Base-by-base conservation (phyloP, 768 basidiomycete genomes). In the Scleroderma bovista region DNA sequence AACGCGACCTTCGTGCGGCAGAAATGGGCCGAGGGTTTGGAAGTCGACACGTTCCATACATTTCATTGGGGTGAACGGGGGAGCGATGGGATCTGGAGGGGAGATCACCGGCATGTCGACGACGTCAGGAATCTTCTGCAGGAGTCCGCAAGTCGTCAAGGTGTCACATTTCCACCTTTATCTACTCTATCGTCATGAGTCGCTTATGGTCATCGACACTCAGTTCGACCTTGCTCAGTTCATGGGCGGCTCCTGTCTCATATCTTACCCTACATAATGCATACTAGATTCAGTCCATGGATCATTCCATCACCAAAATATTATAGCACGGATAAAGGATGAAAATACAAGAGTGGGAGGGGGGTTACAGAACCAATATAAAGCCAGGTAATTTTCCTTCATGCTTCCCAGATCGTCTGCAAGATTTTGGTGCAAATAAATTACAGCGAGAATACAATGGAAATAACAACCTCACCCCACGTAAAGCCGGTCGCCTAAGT, bases 21-120 rank as follows among this genome's bases (percentile, higher is more conserved):
- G 40, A 68, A 73, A 47, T 78, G 77, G 77, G 58, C 54, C 0
- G 60, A 70, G 48, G 76, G 75, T 1, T 69, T 61, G 47, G 76
- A 77, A 48, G 76, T 78, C 16, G 77, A 77, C 51, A 73, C 76
- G 9, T 77, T 78, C 57, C 76, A 78, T 51, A 68, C 73, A 0
- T 78, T 76, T 50, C 73, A 75, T 53, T 77, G 77, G 76, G 75
- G 72, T 10, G 74, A 75, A 44, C 64, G 48, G 6, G 63, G 53
- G 4, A 58, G 44, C 3, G 62, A 71, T 24, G 70, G 68, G 2
- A 44, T 56, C 24, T 75, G 75, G 72, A 58, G 50, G 47, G 69
- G 60, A 0, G 59, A 69, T 39, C 63, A 65, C 24, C 51, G 56
- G 29, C 66, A 70, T 33, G 64, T 75, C 23, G 55, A 51, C 34